Evolutionary conservation across 2,329 filamentous ascomycete genomes (phyloP).

Genomic region (Aspergillus japonicus): DNA sequence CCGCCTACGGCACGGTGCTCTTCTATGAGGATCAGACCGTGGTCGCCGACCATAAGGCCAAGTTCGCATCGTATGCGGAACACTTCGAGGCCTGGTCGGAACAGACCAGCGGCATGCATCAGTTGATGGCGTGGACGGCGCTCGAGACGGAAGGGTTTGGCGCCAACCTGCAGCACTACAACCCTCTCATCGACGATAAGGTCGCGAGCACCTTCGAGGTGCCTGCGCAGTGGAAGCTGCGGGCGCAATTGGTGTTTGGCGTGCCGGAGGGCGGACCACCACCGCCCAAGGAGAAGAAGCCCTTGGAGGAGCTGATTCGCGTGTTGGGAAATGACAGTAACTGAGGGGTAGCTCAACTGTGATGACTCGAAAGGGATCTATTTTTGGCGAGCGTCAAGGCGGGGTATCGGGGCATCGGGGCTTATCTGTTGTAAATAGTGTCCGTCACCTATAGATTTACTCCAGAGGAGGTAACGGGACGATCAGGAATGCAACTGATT

Average conservation of each 20-base stretch:
- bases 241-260: constrained; percentile 76
- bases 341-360: background rate
- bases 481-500: background rate
- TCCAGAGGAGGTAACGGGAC: background rate
- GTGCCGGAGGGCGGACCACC: background rate
- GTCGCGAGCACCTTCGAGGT: constrained; percentile 66
- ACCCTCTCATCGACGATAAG: constrained; percentile 73
- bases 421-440: background rate
- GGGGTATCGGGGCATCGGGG: background rate
- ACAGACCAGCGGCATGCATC: constrained; percentile 74
- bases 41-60: constrained; percentile 53
- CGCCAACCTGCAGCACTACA: constrained; percentile 86
- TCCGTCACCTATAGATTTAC: background rate
- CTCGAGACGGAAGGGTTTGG: constrained; percentile 78
- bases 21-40: constrained; percentile 74
- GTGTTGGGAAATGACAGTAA: background rate
- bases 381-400: background rate
- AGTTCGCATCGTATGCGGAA: constrained; percentile 65
- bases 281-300: constrained; percentile 9
- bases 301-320: constrained; percentile 7
- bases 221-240: constrained; percentile 68
- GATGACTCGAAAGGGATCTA: background rate
- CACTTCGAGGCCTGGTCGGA: constrained; percentile 65
- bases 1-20: constrained; percentile 74
- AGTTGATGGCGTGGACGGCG: constrained; percentile 68